Conservation (phyloP, 73 alveolate species). For the Paramecium sonneborni region DNA sequence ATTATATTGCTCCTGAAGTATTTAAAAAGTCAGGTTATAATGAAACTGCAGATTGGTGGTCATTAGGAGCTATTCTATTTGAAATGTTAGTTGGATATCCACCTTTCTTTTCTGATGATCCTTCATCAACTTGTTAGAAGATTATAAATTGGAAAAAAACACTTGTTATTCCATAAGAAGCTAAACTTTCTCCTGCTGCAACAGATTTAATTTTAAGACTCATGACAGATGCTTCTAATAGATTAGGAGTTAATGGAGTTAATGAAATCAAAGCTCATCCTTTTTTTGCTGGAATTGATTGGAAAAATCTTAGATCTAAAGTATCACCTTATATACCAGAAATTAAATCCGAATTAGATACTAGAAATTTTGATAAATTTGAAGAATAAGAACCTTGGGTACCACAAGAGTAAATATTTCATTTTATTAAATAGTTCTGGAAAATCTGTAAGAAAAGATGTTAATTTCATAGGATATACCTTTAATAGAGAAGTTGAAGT, state of each 20-base stretch:
- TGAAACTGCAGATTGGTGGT: constrained; percentile 94
- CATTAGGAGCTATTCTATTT: constrained; percentile 89
- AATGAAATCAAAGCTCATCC: constrained; percentile 94
- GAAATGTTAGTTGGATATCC: constrained; percentile 93
- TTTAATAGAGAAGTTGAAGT: constrained; percentile 68
- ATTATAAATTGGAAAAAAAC: constrained; percentile 86
- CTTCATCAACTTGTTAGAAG: constrained; percentile 85
- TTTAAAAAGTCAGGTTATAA: constrained; percentile 84
- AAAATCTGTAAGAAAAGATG: constrained; percentile 63
- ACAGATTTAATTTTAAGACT: constrained; percentile 79
- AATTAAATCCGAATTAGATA: constrained; percentile 73
- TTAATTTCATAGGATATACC: constrained; percentile 71
- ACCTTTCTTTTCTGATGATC: constrained; percentile 88
- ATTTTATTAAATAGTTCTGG: constrained; percentile 11
- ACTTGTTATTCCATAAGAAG: constrained; percentile 83
- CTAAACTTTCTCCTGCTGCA: constrained; percentile 83
- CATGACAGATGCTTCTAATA: constrained; percentile 78
- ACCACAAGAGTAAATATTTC: constrained; percentile 67
- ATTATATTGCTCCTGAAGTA: constrained; percentile 98
- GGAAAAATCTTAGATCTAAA: constrained; percentile 84
- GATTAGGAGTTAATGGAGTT: constrained; percentile 89
- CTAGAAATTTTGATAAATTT: constrained; percentile 89
- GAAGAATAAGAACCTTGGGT: constrained; percentile 93
- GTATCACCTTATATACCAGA: constrained; percentile 88
- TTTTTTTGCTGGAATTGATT: constrained; percentile 86